Percentiles rank a stretch among this genome's conserved stretches.
phyloP scores from a whole-genome alignment of 2,329 filamentous ascomycete species.

The Emericellopsis cladophorae region DNA sequence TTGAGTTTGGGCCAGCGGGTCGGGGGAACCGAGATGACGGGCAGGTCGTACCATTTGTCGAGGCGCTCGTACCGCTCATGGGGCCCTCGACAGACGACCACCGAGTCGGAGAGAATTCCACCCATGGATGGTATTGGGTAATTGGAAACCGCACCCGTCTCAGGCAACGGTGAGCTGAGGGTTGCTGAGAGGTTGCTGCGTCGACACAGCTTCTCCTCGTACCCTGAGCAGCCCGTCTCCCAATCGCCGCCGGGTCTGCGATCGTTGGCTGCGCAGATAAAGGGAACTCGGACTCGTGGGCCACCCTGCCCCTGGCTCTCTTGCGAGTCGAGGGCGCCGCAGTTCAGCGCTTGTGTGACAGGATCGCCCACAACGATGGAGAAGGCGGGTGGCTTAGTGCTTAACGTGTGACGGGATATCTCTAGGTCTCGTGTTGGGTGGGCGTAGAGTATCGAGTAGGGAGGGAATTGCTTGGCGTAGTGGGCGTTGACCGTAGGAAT shows the following conservation, averaged over 20 bases:
- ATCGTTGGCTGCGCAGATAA: constrained; percentile 66
- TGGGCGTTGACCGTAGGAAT: constrained; percentile 51
- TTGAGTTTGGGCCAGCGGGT: constrained; percentile 63
- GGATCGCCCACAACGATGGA: constrained; percentile 44
- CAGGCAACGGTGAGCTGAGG: constrained; percentile 46
- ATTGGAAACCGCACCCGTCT: constrained; percentile 29
- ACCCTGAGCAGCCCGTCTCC: constrained; percentile 45
- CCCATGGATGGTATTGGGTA: constrained; percentile 62
- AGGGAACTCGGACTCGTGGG: constrained; percentile 36
- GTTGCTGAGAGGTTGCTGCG: constrained; percentile 62
- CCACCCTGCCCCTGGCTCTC: constrained; percentile 18
- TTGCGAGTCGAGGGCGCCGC: constrained; percentile 21
- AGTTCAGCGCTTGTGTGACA: constrained; percentile 18
- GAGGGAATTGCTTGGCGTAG: constrained; percentile 40
- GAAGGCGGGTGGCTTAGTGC: constrained; percentile 29
- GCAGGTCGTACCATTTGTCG: constrained; percentile 42
- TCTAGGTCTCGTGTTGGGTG: constrained; percentile 33
- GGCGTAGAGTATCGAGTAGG: constrained; percentile 46
- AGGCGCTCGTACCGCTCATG: constrained; percentile 51
- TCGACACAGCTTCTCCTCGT: constrained; percentile 57
- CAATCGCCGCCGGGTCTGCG: constrained; percentile 69
- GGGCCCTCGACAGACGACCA: constrained; percentile 62
- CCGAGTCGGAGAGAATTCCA: constrained; percentile 56
- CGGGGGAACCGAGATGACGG: constrained; percentile 63
- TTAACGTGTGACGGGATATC: constrained; percentile 19